Base-by-base conservation (phyloP, 306 rosid species). In the Purshia tridentata region DNA sequence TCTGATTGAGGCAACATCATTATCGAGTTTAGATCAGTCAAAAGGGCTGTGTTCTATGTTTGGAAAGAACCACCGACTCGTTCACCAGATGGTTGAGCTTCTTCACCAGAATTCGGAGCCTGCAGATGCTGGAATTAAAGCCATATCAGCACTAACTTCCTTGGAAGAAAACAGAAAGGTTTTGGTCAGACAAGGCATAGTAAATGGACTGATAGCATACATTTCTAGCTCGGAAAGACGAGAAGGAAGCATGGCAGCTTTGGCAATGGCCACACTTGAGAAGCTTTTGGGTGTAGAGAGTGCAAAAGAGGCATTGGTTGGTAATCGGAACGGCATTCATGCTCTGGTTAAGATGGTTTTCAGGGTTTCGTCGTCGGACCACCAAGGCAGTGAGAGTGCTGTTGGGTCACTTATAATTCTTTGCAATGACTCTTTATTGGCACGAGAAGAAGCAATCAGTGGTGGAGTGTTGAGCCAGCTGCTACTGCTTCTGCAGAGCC, bases 401-500 rank as follows among this genome's bases (percentile, higher is more conserved):
- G 84, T 92, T 76, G 82, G 74, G 46, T 62, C 85, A 8, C 91
- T 92, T 37, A 78, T 80, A 74, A 67, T 65, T 40, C 65, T 86
- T 55, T 92, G 95, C 65, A 42, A 63, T 62, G 87, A 88, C 5
- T 84, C 78, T 60, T 62, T 61, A 29, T 39, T 44, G 67, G 98
- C 92, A 71, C 79, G 82, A 73, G 95, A 90, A 55, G 84, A 84
- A 82, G 96, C 96, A 62, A 81, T 92, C 57, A 82, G 54, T 13
- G 85, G 57, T 0, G 95, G 98, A 42, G 80, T 87, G 49, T 75
- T 90, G 84, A 88, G 86, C 53, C 91, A 81, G 77, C 75, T 92
- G 65, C 70, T 92, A 11, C 70, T 90, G 79, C 98, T 92, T 75
- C 78, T 92, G 70, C 98, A 92, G 74, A 88, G 94, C 75, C 92